phyloP scores from a whole-genome alignment of 139 green algal genomes.

The Picochlorum costavermella region DNA sequence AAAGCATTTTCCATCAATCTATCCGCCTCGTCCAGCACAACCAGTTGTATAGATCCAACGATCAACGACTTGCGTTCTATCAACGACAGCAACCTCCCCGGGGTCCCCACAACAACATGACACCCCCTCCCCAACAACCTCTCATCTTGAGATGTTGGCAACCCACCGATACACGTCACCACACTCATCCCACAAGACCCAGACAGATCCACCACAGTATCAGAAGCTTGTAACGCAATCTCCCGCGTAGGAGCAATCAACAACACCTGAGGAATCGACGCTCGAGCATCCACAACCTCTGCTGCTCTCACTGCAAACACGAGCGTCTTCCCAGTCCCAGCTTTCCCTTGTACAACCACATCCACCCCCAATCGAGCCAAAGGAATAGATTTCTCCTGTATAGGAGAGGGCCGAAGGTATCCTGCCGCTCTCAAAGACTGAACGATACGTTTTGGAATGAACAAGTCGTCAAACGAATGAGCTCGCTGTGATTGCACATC shows the following conservation, averaged over 20 bases:
- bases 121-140: constrained; percentile 43
- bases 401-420: constrained; percentile 57
- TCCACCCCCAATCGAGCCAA: constrained; percentile 59
- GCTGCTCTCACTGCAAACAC: constrained; percentile 54
- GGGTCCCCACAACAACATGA: constrained; percentile 71
- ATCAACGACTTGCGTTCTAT: constrained; percentile 37
- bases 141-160: constrained; percentile 51
- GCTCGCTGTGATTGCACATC: constrained; percentile 39
- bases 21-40: constrained; percentile 81
- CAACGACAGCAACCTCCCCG: constrained; percentile 57
- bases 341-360: constrained; percentile 78
- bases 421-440: constrained; percentile 39
- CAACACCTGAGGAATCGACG: constrained; percentile 46
- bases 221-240: constrained; percentile 62
- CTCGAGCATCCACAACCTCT: constrained; percentile 36
- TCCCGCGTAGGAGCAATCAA: constrained; percentile 73
- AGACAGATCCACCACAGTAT: constrained; percentile 37
- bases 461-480: constrained; percentile 46
- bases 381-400: constrained; percentile 65
- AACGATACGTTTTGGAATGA: constrained; percentile 42
- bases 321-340: constrained; percentile 78
- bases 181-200: constrained; percentile 22
- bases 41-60: constrained; percentile 14
- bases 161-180: constrained; percentile 53
- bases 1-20: constrained; percentile 49